Evolutionary conservation across 805 yeast species (phyloP).

Genomic region (Candida sakaeoensis): DNA sequence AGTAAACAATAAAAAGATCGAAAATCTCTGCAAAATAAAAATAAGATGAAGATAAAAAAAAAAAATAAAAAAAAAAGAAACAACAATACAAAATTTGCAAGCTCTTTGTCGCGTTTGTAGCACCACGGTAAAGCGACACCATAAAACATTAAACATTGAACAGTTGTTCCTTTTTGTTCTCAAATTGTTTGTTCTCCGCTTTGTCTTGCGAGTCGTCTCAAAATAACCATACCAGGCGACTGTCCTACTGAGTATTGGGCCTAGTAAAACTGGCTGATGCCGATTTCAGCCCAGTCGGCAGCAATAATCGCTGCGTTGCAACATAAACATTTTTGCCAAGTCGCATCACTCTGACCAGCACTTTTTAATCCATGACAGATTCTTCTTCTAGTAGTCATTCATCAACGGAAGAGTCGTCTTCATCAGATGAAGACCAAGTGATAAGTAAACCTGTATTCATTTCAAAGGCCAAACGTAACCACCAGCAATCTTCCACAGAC

Average conservation of each 20-base stretch:
- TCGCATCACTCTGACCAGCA: no score
- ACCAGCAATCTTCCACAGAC: background rate
- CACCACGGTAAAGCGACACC: no score
- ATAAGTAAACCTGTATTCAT: constrained; percentile 14
- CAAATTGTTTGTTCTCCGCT: no score
- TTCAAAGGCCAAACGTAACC: constrained; percentile 10
- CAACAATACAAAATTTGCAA: background rate
- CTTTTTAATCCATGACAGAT: background rate
- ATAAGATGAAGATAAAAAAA: background rate
- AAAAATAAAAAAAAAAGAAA: constrained; percentile 1
- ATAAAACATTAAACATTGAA: no score
- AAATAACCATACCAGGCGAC: no score
- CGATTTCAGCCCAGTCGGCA: no score
- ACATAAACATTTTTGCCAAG: no score
- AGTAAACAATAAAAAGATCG: background rate
- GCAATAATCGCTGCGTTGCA: no score
- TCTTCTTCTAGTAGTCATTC: constrained; percentile 9
- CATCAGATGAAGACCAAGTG: constrained; percentile 11
- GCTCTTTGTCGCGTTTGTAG: constrained; percentile 3
- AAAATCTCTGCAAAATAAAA: background rate
- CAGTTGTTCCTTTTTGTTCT: no score
- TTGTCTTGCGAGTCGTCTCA: no score
- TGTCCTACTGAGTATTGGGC: no score
- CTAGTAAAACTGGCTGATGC: no score
- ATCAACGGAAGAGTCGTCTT: background rate